Base-by-base conservation (phyloP, 768 basidiomycete genomes). In the Phanerochaete carnosa region DNA sequence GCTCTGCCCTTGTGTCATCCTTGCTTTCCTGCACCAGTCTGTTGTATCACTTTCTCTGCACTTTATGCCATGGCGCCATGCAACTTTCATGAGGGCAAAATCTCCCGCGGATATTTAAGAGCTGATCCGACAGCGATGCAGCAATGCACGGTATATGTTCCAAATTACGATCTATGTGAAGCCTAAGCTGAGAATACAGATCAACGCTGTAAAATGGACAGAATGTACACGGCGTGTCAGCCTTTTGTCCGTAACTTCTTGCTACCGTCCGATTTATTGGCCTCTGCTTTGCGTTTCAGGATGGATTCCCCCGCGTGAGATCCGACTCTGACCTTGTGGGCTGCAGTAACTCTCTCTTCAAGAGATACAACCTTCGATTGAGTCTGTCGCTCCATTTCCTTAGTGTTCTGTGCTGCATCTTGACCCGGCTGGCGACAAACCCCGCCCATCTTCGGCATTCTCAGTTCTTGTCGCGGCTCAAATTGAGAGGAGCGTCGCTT, bases 11-110 rank as follows among this genome's bases (percentile, higher is more conserved):
- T 74, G 55, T 55, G 60, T 65, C 51, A 67, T 75, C 68, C 74
- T 72, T 71, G 62, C 45, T 59, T 33, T 62, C 46, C 71, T 77
- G 73, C 66, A 66, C 70, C 76, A 69, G 77, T 76, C 76, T 82
- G 79, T 81, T 72, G 75, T 73, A 72, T 65, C 72, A 70, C 73
- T 65, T 68, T 66, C 61, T 70, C 71, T 65, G 57, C 64, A 59
- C 65, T 61, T 58, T 70, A 74, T 76, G 75, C 68, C 70, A 74
- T 71, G 68, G 70, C 72, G 68, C 65, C 66, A 73, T 77, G 73
- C 74, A 74, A 72, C 68, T 54, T 43, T 60, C 57, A 60, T 66
- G 67, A 66, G 60, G 53, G 46, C 32, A 47, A 55, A 52, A 55
- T 33, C 45, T 25, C 12, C 22, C n/a, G 37, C 35, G 49, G 30